Percentiles rank a stretch among this genome's conserved stretches.
Evolutionary conservation across 2,329 filamentous ascomycete species (phyloP).

Genomic region (Fusarium virguliforme): DNA sequence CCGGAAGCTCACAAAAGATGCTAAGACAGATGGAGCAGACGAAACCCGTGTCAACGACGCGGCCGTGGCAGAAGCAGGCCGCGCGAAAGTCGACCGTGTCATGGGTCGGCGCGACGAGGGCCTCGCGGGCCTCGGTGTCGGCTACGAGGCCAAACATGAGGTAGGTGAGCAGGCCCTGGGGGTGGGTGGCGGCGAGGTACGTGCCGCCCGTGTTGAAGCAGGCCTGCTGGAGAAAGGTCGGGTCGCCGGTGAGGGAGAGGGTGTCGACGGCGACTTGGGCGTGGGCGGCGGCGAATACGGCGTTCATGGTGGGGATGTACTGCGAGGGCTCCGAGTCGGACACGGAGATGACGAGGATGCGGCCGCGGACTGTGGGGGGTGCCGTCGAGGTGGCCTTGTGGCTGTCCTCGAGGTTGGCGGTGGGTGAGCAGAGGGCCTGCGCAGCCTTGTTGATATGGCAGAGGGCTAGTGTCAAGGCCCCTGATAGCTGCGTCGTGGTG

Average conservation of each 20-base stretch:
- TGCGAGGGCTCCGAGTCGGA: slow-evolving; percentile 88
- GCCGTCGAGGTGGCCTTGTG: slow-evolving; percentile 54
- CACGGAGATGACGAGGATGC: slow-evolving; percentile 92
- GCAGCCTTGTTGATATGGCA: slow-evolving; percentile 90
- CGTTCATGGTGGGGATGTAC: slow-evolving; percentile 99
- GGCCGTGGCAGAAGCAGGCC: slow-evolving; percentile 97
- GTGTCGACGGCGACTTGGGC: slow-evolving; percentile 93
- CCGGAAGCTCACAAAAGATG: slow-evolving; percentile 83
- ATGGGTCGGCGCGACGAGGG: slow-evolving; percentile 84
- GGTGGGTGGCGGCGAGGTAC: slow-evolving; percentile 69
- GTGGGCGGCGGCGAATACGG: slow-evolving; percentile 94
- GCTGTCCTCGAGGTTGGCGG: slow-evolving; percentile 60
- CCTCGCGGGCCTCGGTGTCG: slow-evolving; percentile 67
- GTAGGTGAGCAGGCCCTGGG: slow-evolving; percentile 87
- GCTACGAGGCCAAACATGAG: slow-evolving; percentile 95
- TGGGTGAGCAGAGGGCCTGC: slow-evolving; percentile 74
- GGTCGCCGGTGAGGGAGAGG: slow-evolving; percentile 85
- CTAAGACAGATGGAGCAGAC: slow-evolving; percentile 97
- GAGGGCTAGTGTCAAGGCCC: slow-evolving; percentile 90
- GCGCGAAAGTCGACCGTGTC: slow-evolving; percentile 95
- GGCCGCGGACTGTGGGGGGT: slow-evolving; percentile 60
- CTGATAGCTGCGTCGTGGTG: slow-evolving; percentile 89
- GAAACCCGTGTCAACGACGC: slow-evolving; percentile 91
- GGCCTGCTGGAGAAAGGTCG: slow-evolving; percentile 95
- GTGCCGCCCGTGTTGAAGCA: slow-evolving; percentile 74